Evolutionary conservation across 2,329 filamentous ascomycete genomes (phyloP), one percentile per base, ranked within the genome.

Genomic region (Colletotrichum nymphaeae): DNA sequence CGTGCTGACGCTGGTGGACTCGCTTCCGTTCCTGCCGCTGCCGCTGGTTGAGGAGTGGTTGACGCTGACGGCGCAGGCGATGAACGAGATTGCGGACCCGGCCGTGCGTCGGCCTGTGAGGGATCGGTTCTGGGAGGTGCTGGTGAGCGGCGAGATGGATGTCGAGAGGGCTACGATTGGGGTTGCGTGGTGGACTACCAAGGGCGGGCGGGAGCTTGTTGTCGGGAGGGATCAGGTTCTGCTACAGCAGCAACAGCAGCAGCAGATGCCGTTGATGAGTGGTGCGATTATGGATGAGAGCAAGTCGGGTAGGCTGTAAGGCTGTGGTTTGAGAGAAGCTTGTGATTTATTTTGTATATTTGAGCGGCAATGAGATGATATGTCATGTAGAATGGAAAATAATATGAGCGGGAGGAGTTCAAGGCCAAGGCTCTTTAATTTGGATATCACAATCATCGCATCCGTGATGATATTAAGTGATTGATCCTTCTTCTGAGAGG

Each of bases 111-210:
- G 91, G 59, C 84, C 86, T 2, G 94, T 92, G 49, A 91, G 92
- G 79, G 88, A 91, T 75, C 87, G 95, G 63, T 93, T 97, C 81
- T 95, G 94, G 92, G 92, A 97, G 71, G 88, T 95, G 3, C 83
- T 98, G 11, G 92, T 92, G 53, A 92, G 89, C 77, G 95, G 95
- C 4, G 95, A 97, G 84, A 93, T 98, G 91, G 95, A 98, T 82
- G 92, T 97, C 28, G 94, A 97, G 80, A 89, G 95, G 73, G 93
- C 94, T 7, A 90, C 92, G 53, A 88, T 93, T 37, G 95, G 93
- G 62, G 93, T 97, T 22, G 90, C 91, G 2, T 98, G 95, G 95
- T 98, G 95, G 95, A 93, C 91, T 12, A 88, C 86, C 14, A 82
- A 83, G 46, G 88, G 88, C 7, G 89, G 83, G 84, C 90, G 80